Conservation (phyloP, 352 stramenopile genomes). For the Phytophthora melonis region DNA sequence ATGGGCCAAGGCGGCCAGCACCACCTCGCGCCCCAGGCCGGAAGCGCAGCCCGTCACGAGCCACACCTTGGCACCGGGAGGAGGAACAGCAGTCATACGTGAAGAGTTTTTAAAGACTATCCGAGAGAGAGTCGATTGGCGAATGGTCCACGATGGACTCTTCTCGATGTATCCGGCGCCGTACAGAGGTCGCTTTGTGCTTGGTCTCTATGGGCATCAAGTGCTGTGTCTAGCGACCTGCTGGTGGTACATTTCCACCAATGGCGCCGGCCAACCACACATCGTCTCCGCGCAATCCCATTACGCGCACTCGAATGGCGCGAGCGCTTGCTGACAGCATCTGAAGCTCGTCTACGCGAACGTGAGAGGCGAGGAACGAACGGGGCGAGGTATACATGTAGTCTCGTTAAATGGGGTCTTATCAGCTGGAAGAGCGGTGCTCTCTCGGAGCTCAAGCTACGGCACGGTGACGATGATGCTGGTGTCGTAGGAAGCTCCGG, state of each 20-base stretch:
- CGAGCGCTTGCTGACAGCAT: slow-evolving; percentile 3
- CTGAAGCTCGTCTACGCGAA: slow-evolving; percentile 2
- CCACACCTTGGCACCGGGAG: slow-evolving; percentile 40
- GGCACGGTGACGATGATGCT: slow-evolving; percentile 17
- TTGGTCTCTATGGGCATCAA: slow-evolving; percentile 33
- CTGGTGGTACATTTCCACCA: slow-evolving; percentile 26
- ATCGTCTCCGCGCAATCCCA: slow-evolving; percentile 23
- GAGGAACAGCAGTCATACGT: slow-evolving; percentile 27
- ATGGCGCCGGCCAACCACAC: slow-evolving; percentile 10
- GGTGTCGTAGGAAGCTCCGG: slow-evolving; percentile 12
- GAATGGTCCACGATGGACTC: slow-evolving; percentile 13
- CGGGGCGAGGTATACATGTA: background rate
- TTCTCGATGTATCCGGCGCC: slow-evolving; percentile 14
- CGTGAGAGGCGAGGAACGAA: background rate
- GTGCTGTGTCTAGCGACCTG: slow-evolving; percentile 22
- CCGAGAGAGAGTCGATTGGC: slow-evolving; percentile 6
- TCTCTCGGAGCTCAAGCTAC: slow-evolving; percentile 5
- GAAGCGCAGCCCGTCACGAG: slow-evolving; percentile 55
- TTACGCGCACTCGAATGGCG: background rate
- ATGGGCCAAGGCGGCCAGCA: slow-evolving; percentile 39
- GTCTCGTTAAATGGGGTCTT: too few relatives aligned
- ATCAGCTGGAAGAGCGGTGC: background rate
- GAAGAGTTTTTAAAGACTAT: background rate
- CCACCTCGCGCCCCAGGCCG: slow-evolving; percentile 45
- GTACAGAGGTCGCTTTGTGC: slow-evolving; percentile 22